Evolutionary conservation across 2,329 filamentous ascomycete species (phyloP), one percentile per base, ranked within the genome.

Genomic region (Xylariales sp.): DNA sequence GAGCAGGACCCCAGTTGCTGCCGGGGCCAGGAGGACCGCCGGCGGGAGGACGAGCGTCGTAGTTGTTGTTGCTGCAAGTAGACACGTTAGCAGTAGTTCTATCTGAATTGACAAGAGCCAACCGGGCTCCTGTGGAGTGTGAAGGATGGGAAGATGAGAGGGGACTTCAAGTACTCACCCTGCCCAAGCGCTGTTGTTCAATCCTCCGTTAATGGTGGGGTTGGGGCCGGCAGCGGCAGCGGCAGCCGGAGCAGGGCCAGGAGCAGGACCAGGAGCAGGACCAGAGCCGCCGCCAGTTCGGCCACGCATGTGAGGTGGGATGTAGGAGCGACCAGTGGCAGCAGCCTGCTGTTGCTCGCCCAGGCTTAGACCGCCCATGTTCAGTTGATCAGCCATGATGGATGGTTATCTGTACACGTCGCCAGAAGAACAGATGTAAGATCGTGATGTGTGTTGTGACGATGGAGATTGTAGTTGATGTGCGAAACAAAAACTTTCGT

Each of bases 371-470:
- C 81, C 79, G 61, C 74, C 77, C 78, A 91, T 89, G 72, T 88
- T 88, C 56, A 93, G 76, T 72, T 90, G 83, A 57, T 88, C 84
- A 63, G 85, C 85, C 85, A 89, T 89, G 60, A 65, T 83, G 69
- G 55, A 29, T 23, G 24, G 21, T 29, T 23, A 17, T 36, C 23
- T 36, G 11, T 25, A 20, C n/a, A 15, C 15, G 19, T 15, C 13
- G 30, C 20, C 18, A 10, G 13, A 8, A n/a, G n/a, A 23, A 20
- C 21, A 12, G 20, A 21, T 33, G 15, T 11, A 34, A 37, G 39
- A 28, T 37, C 43, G 31, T 48, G 33, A 23, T 17, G 29, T 10
- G 14, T 10, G 16, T 29, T 24, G 37, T 21, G 11, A 24, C n/a
- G 16, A 40, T 37, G 34, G 33, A 27, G 39, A 20, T 35, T 36